Percentiles rank a stretch among this genome's conserved stretches.
phyloP scores from a whole-genome alignment of 1,284 basidiomycete genomes.

The Trichosporon sp. region DNA sequence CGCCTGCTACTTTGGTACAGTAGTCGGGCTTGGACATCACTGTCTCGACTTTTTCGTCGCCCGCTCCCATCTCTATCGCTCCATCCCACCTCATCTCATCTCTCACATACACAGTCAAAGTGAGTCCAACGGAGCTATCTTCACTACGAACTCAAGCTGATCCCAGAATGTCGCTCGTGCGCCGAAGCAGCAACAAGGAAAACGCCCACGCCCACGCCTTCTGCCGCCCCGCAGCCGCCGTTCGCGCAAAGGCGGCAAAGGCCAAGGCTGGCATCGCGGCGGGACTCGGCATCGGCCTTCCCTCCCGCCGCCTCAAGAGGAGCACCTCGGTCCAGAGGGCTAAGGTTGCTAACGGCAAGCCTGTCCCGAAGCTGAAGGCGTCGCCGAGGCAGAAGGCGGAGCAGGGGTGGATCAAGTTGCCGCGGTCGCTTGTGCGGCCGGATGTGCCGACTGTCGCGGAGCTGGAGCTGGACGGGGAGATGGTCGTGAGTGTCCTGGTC shows the following conservation, averaged over 20 bases:
- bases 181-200: conserved; percentile 27
- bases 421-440: conserved; percentile 2
- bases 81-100: not conserved
- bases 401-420: conserved; percentile 1
- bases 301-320: conserved; percentile 12
- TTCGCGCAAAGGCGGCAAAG: not conserved
- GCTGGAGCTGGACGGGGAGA: conserved; percentile 4
- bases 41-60: no score
- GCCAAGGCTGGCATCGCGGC: not conserved
- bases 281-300: not conserved
- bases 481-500: conserved; percentile 32
- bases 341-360: conserved; percentile 15
- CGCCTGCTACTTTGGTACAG: not conserved
- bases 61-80: no score
- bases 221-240: conserved; percentile 11
- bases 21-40: no score
- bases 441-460: conserved; percentile 1
- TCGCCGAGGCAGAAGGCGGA: not conserved
- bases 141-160: not conserved
- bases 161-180: conserved; percentile 4
- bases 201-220: conserved; percentile 15
- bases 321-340: conserved; percentile 18
- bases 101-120: not conserved
- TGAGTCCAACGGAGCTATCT: not conserved
- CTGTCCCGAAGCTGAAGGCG: not conserved